A percentile compares a stretch with the other conserved stretches of the same genome.
Conservation (phyloP, 2,329 filamentous ascomycete genomes). For the Ophiobolus disseminans region DNA sequence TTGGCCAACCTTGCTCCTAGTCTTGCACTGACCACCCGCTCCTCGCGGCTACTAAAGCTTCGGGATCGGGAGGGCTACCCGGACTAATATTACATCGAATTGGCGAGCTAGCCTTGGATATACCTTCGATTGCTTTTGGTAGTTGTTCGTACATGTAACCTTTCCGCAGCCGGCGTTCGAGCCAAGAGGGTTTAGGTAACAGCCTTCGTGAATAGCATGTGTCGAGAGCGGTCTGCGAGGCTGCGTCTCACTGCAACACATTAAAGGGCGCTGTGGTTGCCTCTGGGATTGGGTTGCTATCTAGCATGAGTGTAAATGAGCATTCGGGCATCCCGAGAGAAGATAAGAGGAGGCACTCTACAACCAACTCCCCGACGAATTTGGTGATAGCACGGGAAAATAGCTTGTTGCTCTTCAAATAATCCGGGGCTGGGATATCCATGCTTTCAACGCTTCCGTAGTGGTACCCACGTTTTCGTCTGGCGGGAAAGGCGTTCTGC, state of each 20-base stretch:
- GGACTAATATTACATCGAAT: constrained; percentile 5
- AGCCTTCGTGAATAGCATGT: background rate
- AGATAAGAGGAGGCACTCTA: constrained; percentile 6
- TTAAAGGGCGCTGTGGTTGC: constrained; percentile 1
- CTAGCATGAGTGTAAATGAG: constrained; percentile 13
- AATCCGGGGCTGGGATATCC: background rate
- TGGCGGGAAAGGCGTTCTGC: background rate
- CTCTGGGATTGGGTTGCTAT: constrained; percentile 6
- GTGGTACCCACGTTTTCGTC: background rate
- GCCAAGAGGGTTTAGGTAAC: background rate
- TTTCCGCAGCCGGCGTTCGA: background rate
- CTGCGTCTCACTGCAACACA: constrained; percentile 1
- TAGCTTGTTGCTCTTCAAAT: background rate
- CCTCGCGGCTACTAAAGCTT: background rate
- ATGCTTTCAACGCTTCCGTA: background rate
- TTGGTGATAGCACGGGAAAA: background rate
- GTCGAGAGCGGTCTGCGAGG: constrained; percentile 2
- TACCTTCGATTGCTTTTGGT: background rate
- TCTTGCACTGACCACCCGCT: background rate
- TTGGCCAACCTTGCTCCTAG: background rate
- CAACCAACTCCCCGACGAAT: constrained; percentile 5
- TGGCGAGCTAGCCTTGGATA: background rate
- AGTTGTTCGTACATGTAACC: constrained; percentile 1
- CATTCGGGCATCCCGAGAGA: constrained; percentile 14
- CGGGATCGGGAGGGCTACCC: background rate